Percentiles rank a stretch among this genome's conserved stretches.
Evolutionary conservation across 108 stramenopile genomes (phyloP).

Genomic region (Nitzschia putrida): DNA sequence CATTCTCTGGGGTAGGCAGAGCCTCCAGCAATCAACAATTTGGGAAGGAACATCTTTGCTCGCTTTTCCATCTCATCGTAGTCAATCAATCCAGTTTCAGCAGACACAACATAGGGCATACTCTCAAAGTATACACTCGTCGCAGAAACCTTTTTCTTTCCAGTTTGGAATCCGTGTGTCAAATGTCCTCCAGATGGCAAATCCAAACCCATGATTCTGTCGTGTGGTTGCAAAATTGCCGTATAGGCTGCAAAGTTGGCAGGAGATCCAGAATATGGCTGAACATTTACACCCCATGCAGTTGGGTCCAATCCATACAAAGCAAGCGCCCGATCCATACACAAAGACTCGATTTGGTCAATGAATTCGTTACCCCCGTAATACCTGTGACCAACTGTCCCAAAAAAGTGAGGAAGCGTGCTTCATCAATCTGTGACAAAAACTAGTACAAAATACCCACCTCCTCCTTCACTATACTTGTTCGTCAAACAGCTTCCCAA

Average conservation of each 20-base stretch:
- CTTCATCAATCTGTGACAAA: neutral
- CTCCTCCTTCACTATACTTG: constrained; percentile 99
- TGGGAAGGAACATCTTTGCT: constrained; percentile 97
- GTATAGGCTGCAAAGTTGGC: constrained; percentile 99
- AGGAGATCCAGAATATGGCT: constrained; percentile 94
- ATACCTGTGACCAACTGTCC: constrained; percentile 90
- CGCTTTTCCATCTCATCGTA: constrained; percentile 94
- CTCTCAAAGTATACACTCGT: constrained; percentile 99
- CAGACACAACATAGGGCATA: constrained; percentile 96
- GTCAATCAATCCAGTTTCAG: constrained; percentile 94
- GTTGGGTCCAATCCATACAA: constrained; percentile 81
- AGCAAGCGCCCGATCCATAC: constrained; percentile 89
- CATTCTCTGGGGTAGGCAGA: constrained; percentile 99
- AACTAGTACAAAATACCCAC: constrained; percentile 22
- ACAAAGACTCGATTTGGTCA: constrained; percentile 94
- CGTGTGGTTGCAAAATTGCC: constrained; percentile 94
- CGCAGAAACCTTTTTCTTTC: constrained; percentile 96
- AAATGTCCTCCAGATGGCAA: constrained; percentile 98
- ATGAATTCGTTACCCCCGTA: constrained; percentile 98
- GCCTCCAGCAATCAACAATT: constrained; percentile 96
- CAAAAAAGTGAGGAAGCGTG: neutral
- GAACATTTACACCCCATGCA: constrained; percentile 99
- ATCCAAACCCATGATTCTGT: constrained; percentile 99
- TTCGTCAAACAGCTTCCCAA: constrained; percentile 98
- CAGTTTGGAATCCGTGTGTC: constrained; percentile 98